Evolutionary conservation across 164 flowering plant genomes (phyloP).

Genomic region (Liquidambar formosana): DNA sequence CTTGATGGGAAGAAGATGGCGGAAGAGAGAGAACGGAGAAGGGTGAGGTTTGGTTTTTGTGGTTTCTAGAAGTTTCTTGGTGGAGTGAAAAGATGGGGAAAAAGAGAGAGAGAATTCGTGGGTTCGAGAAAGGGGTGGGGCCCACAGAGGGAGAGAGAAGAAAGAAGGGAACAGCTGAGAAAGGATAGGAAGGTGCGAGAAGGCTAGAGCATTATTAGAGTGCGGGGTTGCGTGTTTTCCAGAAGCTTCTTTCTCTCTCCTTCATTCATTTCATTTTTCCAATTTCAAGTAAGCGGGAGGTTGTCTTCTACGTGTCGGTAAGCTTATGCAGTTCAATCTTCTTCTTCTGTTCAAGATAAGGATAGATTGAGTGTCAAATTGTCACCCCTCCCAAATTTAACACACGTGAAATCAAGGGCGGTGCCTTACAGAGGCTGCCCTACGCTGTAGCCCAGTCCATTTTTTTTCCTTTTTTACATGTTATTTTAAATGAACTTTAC

Average conservation of each 20-base stretch:
- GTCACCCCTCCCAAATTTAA: too few species aligned
- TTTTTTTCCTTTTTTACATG: too few species aligned
- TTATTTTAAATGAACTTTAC: too few species aligned
- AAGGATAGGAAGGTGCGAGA: conserved; percentile 5
- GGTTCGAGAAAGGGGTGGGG: conserved; percentile 26
- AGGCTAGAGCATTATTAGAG: not conserved
- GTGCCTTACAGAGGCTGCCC: too few species aligned
- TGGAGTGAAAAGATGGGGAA: conserved; percentile 8
- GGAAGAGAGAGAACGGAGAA: conserved; percentile 7
- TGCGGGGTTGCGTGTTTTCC: not conserved
- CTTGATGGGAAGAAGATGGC: not conserved
- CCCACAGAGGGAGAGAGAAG: conserved; percentile 3
- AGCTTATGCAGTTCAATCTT: not conserved
- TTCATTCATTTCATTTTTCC: too few species aligned
- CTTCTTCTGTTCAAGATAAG: not conserved
- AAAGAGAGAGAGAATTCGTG: conserved; percentile 12
- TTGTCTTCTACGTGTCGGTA: conserved; percentile 1
- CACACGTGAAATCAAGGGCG: too few species aligned
- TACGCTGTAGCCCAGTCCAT: too few species aligned
- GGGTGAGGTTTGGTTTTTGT: conserved; percentile 4
- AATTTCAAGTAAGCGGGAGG: not conserved
- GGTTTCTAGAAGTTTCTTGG: conserved; percentile 43
- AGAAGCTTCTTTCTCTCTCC: not conserved
- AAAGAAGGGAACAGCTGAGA: not conserved
- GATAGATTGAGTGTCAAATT: not conserved